Conservation (phyloP, 768 basidiomycete species). For the Boletus pseudopeckii region DNA sequence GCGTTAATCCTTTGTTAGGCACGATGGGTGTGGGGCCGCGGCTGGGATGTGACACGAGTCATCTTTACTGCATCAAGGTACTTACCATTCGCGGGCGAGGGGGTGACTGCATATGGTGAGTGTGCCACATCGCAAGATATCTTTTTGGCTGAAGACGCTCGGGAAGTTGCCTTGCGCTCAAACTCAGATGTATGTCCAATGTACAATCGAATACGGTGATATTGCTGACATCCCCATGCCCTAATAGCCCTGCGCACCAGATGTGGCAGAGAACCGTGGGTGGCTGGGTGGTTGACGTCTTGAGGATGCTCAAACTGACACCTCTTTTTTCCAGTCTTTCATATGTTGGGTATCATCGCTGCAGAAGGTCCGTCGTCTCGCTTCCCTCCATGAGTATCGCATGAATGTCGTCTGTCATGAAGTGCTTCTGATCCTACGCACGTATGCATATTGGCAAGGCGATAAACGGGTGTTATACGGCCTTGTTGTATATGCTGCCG, state of each 20-base stretch:
- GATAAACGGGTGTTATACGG: conserved; percentile 10
- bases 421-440: conserved; percentile 20
- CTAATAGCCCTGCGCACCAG: background rate
- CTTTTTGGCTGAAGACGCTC: background rate
- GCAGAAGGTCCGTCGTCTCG: conserved; percentile 4
- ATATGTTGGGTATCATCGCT: conserved; percentile 1
- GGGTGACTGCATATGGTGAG: conserved; percentile 14
- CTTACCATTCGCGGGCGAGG: conserved; percentile 14
- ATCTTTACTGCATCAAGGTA: conserved; percentile 21
- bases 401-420: background rate
- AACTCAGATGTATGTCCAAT: conserved; percentile 4
- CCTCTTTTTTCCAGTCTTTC: conserved; percentile 6
- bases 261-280: conserved; percentile 6
- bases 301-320: background rate
- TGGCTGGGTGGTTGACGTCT: background rate
- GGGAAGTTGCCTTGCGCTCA: conserved; percentile 4
- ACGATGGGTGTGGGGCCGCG: conserved; percentile 19
- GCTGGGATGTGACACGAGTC: conserved; percentile 14
- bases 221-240: background rate
- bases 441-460: conserved; percentile 20
- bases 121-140: no score
- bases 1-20: conserved; percentile 3
- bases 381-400: background rate
- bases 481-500: conserved; percentile 8
- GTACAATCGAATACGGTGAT: background rate